Base-by-base conservation (phyloP, 805 yeast species). In the Torulaspora gathmanii region DNA sequence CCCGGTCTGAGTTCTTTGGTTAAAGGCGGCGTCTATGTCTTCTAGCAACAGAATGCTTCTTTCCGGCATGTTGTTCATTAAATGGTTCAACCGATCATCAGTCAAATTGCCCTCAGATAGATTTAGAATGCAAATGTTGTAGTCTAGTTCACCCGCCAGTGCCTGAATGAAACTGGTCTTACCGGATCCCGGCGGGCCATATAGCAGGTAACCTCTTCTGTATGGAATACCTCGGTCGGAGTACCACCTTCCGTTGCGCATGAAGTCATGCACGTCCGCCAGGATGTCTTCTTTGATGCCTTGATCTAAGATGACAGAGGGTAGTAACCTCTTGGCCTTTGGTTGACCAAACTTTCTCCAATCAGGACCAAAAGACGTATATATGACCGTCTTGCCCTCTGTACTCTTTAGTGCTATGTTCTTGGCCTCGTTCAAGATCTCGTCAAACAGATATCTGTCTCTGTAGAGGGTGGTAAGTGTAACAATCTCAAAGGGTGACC, bases 321-420 rank as follows among this genome's bases (percentile, higher is more conserved):
- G 91, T 30, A 91, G 68, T 22, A 83, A 67, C 55, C 99, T 74
- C 67, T 91, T 91, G 56, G 82, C 83, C 51, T 96, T 75, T 1
- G 99, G 98, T 61, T 83, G 90, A 2, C 99, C 99, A 70, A 93
- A 93, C 4, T 95, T 95, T 58, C 98, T 74, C 99, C 99, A 93
- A 60, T 93, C 99, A 23, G 96, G 96, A 0, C 98, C 99, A 87
- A 93, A 91, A 9, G 96, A 85, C 3, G 96, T 87, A 64, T 78
- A 93, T 4, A 93, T 69, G 6, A 93, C 98, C 0, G 98, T 93
- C 60, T 89, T 91, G 6, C 99, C 98, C 60, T 88, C 95, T 48
- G 85, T 83, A 25, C 83, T 75, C 56, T 79, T 79, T 60, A 89
- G 72, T 0, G 98, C 98, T 70, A 87, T 67, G 30, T 72, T 67